Evolutionary conservation across 2,329 filamentous ascomycete species (phyloP), one percentile per base, ranked within the genome.

Genomic region (Sclerotinia minor): DNA sequence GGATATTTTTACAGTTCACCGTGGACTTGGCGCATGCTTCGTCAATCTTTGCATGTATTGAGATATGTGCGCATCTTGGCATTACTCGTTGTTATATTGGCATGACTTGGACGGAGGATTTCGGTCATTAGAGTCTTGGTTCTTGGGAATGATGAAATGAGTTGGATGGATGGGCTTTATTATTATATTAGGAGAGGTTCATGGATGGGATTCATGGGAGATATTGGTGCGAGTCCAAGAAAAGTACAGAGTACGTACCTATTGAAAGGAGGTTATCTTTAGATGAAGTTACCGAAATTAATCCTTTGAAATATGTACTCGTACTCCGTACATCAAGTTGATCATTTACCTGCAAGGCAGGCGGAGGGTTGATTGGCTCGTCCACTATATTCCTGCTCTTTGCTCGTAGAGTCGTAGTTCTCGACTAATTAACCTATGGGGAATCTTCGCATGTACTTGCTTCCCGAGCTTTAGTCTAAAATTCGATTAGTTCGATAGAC

Each of bases 281-380:
- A 21, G 52, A 54, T 29, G 53, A 38, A 38, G 15, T 32, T 21
- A n/a, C 53, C 53, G 53, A 55, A 55, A 55, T 55, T 55, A 35
- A 11, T 38, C 38, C 38, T 35, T 1, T 35, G 1, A 8, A 35
- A 6, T 32, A 32, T 9, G 29, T n/a, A n/a, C n/a, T n/a, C n/a
- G n/a, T n/a, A n/a, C n/a, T n/a, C n/a, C n/a, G 29, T 29, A 29
- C 5, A 29, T 29, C 29, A 5, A 29, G 29, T 29, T 29, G 29
- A 29, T 2, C 9, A 35, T 35, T 21, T n/a, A 11, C 35, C 35
- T 11, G 47, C 11, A 35, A n/a, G 29, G 2, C 29, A 21, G 52
- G 52, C 29, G 29, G 29, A 5, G 52, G 52, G 32, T 54, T 38
- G 35, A 4, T 29, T 7, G 2, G 29, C 29, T 15, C 4, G 38